Conservation (phyloP, 225 moss, liverwort and hornwort genomes). For the Polytrichum formosum region DNA sequence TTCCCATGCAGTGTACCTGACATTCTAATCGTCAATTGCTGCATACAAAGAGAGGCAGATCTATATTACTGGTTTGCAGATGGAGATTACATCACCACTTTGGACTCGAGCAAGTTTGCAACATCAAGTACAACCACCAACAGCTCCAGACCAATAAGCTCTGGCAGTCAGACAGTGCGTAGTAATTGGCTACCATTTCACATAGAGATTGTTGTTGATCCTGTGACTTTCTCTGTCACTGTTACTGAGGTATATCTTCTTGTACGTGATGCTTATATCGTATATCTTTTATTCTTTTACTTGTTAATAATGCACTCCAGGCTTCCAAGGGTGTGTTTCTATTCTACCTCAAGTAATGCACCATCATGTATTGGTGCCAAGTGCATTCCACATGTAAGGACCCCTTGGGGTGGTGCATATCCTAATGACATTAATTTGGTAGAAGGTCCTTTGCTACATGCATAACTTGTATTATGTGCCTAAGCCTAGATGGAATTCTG, state of each 20-base stretch:
- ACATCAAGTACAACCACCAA: conserved; percentile 20
- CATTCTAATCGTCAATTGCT: conserved; percentile 57
- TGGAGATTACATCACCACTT: conserved; percentile 33
- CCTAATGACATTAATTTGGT: too few relatives aligned
- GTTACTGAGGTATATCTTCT: conserved; percentile 42
- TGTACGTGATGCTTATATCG: conserved; percentile 3
- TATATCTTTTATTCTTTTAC: neutral
- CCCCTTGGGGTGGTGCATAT: too few relatives aligned
- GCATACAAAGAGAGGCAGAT: conserved; percentile 62
- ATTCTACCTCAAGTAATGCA: too few relatives aligned
- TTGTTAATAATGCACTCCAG: too few relatives aligned
- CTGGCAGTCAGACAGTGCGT: conserved; percentile 27
- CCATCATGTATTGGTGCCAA: too few relatives aligned
- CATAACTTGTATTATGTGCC: too few relatives aligned
- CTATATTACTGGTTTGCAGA: conserved; percentile 59
- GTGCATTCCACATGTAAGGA: neutral
- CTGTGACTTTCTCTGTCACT: conserved; percentile 37
- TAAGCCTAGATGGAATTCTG: too few relatives aligned
- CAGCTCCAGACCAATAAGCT: conserved; percentile 29
- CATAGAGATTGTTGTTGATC: conserved; percentile 44
- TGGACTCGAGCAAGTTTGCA: conserved; percentile 28
- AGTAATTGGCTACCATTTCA: conserved; percentile 63
- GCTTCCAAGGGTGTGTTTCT: too few relatives aligned
- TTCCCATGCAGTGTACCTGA: conserved; percentile 50
- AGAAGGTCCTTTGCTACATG: too few relatives aligned